phyloP scores from a whole-genome alignment of 179 eudicot species.

The Spergularia azorica region DNA sequence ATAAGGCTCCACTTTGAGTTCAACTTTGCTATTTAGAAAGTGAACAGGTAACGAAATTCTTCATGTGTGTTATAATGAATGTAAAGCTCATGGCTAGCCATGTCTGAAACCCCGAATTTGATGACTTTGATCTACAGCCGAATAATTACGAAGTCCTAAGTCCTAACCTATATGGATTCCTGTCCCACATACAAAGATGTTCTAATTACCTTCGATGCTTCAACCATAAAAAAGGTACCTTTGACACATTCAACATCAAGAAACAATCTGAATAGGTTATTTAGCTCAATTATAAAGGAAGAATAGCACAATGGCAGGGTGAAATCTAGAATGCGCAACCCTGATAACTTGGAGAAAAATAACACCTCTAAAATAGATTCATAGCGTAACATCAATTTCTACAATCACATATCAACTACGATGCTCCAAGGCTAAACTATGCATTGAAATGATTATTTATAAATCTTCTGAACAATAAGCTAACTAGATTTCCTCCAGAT shows the following conservation, averaged over 20 bases:
- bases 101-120: too few species aligned
- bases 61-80: too few species aligned
- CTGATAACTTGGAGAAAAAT: background rate
- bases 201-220: too few species aligned
- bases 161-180: too few species aligned
- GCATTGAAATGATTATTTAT: constrained; percentile 5
- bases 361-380: background rate
- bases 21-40: background rate
- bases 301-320: background rate
- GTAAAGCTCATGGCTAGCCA: too few species aligned
- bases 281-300: background rate
- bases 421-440: background rate
- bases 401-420: background rate
- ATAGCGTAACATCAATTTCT: background rate
- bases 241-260: too few species aligned
- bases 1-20: background rate
- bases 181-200: too few species aligned
- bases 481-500: background rate
- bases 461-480: background rate
- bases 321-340: background rate
- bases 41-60: background rate
- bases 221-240: too few species aligned
- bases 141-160: too few species aligned
- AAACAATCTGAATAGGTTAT: background rate
- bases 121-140: too few species aligned